These are phyloP conservation scores for Wickerhamiella azyma DNA, from an alignment of 805 yeast species.

Conservation along the genomic window DNA sequence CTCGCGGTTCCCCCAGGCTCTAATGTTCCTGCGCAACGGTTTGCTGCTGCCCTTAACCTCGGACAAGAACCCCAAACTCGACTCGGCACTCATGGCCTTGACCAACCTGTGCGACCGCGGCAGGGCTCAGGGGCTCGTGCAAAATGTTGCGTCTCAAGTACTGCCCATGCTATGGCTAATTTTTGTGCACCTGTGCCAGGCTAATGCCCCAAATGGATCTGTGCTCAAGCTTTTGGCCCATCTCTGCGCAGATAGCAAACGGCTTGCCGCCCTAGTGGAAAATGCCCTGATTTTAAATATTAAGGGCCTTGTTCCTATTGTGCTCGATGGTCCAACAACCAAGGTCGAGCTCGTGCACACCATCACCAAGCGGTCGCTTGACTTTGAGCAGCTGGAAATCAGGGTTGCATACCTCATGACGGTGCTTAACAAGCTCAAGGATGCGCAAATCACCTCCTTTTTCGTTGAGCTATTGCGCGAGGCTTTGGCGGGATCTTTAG, in stretches of 20 bases:
- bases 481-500: background rate
- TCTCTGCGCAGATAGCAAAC: background rate
- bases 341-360: conserved; percentile 1
- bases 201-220: conserved; percentile 15
- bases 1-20: conserved; percentile 9
- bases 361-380: background rate
- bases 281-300: background rate
- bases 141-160: conserved; percentile 4
- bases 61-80: conserved; percentile 1
- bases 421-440: conserved; percentile 38
- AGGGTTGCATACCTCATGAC: conserved; percentile 31
- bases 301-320: background rate
- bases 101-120: conserved; percentile 3
- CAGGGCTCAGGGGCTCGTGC: conserved; percentile 8
- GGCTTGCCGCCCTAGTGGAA: background rate
- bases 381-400: conserved; percentile 32
- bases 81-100: conserved; percentile 12
- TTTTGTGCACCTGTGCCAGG: conserved; percentile 11
- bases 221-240: conserved; percentile 9
- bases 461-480: conserved; percentile 38
- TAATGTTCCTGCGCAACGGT: conserved; percentile 13
- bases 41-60: conserved; percentile 11
- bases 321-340: background rate
- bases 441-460: conserved; percentile 32
- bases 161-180: conserved; percentile 18